Evolutionary conservation across 2,329 filamentous ascomycete species (phyloP), one percentile per base, ranked within the genome.

Genomic region (Trichoderma afroharzianum): DNA sequence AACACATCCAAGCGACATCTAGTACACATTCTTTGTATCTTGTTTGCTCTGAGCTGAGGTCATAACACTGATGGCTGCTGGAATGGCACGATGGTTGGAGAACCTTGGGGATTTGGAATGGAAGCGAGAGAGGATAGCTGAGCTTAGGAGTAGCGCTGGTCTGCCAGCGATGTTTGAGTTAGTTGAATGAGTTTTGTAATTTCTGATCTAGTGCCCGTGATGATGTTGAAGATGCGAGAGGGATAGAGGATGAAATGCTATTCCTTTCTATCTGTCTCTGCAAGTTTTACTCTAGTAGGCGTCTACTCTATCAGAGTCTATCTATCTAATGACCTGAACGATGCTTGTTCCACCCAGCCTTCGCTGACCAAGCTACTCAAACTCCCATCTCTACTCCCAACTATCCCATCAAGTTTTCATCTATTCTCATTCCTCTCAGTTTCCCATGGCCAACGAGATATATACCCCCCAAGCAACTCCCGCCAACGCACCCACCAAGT

Each of bases 391-490:
- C 28, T 33, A 8, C 15, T 33, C 26, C 5, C 18, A 15, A 4
- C 7, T 8, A 15, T 30, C 6, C 14, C 53, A 36, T 32, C 33
- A 43, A 18, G 11, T 1, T 0, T 39, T 15, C 5, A n/a, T 18
- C 26, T 30, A 0, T 8, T 8, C n/a, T 18, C 59, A 12, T 14
- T 53, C 63, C 26, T 36, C 28, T 76, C 72, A 81, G 66, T 75
- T 74, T 12, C 79, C 78, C 21, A 85, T 86, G 74, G 89, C 81
- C 76, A 94, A 81, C 78, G 91, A 93, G 81, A 95, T 83, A 79
- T 93, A 95, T 55, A 94, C 85, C 0, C 91, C 90, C 93, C 93
- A 95, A 15, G 84, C 86, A 28, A 95, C 85, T 6, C 93, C 92
- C 21, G 91, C 92, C 64, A 91, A 79, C 74, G 90, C 89, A n/a